phyloP scores from a whole-genome alignment of 1,284 basidiomycete species.

The Pisolithus thermaeus region DNA sequence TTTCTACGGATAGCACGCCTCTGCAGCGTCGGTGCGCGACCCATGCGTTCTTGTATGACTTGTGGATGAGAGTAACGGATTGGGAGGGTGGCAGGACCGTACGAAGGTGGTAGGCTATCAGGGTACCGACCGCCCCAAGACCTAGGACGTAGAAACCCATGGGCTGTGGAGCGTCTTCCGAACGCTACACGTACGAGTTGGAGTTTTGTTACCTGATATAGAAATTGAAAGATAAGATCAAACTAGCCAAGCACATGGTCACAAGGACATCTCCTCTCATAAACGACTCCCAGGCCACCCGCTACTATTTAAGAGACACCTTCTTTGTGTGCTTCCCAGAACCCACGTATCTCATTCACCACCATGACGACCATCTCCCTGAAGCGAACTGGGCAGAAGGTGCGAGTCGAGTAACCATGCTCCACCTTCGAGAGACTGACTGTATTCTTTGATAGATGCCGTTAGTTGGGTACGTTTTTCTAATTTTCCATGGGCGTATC shows the following conservation, averaged over 20 bases:
- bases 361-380: conserved; percentile 47
- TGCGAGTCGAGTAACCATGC: conserved; percentile 16
- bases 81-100: conserved; percentile 46
- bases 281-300: too few relatives aligned
- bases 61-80: conserved; percentile 66
- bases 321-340: not conserved
- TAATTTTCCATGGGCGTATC: not conserved
- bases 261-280: too few relatives aligned
- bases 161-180: conserved; percentile 5
- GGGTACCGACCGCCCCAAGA: conserved; percentile 75
- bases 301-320: not conserved
- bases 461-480: conserved; percentile 24
- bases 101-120: conserved; percentile 76
- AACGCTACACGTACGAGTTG: not conserved
- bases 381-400: conserved; percentile 59
- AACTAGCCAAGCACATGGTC: too few relatives aligned
- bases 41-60: conserved; percentile 28
- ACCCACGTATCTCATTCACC: not conserved
- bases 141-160: conserved; percentile 77
- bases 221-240: not conserved
- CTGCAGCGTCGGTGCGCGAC: conserved; percentile 6
- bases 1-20: conserved; percentile 41
- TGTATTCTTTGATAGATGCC: conserved; percentile 20
- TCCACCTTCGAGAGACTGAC: conserved; percentile 1
- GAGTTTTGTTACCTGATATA: not conserved